These are phyloP conservation scores for Rhodotorula glutinis DNA, from an alignment of 1,284 basidiomycete species.

Conservation along the genomic window DNA sequence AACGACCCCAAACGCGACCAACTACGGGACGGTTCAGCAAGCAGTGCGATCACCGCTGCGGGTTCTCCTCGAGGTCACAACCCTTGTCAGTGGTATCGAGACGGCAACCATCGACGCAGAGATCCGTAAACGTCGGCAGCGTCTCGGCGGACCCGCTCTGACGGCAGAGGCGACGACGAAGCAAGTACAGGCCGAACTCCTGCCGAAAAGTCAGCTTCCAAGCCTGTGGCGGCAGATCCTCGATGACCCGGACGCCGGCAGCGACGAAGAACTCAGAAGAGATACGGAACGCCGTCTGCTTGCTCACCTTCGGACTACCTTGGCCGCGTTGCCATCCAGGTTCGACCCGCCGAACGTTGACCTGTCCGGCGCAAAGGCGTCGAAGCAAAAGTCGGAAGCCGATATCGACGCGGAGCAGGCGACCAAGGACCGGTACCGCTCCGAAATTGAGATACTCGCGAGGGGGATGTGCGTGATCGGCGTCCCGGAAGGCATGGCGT, in stretches of 20 bases:
- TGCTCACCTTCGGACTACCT: conserved; percentile 59
- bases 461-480: conserved; percentile 68
- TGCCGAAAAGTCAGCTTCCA: conserved; percentile 41
- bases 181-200: conserved; percentile 44
- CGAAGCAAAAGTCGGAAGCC: conserved; percentile 45
- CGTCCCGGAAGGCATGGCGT: conserved; percentile 73
- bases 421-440: conserved; percentile 56
- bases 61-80: conserved; percentile 64
- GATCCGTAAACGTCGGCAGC: conserved; percentile 68
- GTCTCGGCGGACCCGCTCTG: conserved; percentile 61
- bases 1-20: conserved; percentile 61
- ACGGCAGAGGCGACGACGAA: conserved; percentile 44
- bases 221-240: conserved; percentile 67
- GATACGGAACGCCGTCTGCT: conserved; percentile 68
- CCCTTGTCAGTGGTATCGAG: conserved; percentile 62
- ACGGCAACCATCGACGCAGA: conserved; percentile 59
- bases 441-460: conserved; percentile 67
- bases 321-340: conserved; percentile 56
- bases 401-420: conserved; percentile 48
- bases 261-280: conserved; percentile 60
- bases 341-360: conserved; percentile 48
- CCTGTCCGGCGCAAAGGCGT: conserved; percentile 26
- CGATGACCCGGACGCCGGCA: conserved; percentile 69
- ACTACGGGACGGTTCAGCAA: conserved; percentile 56
- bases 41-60: conserved; percentile 68